Evolutionary conservation across 225 moss, liverwort and hornwort species (phyloP), one percentile per base, ranked within the genome.

Genomic region (Asterella californica): DNA sequence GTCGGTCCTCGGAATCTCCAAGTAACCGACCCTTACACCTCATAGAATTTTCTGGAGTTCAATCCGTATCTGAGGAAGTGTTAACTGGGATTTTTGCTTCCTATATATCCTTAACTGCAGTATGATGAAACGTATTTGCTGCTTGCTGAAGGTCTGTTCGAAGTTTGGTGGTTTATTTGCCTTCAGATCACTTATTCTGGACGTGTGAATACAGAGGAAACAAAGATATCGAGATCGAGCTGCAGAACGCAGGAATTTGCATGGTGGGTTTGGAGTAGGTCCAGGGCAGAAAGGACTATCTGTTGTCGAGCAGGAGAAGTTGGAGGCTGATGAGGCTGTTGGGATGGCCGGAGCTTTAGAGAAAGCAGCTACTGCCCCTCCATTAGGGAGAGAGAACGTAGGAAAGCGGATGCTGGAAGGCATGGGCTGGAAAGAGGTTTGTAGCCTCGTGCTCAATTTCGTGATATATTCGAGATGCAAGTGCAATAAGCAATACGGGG

Each of bases 381-480:
- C 89, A 47, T 79, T 99, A 74, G 97, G 97, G 69, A 88, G 85
- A 60, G 90, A 99, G 55, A 99, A 99, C 72, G 87, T 94, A 30
- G 97, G 97, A 50, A 95, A 93, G 78, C 91, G 90, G 76, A 97
- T 97, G 94, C 85, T 97, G 72, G 90, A 92, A 86, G 92, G 93
- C 87, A 97, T 97, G 97, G 97, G 97, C 29, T 97, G 97, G 97
- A 93, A 93, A 84, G 97, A 97, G 94, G 96, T 96, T 36, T 83
- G 90, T 73, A 22, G 2, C 17, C 18, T 33, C 27, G 18, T 30
- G 7, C 25, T 49, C 73, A 33, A 11, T 1, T 29, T 61, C 61
- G 27, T 27, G n/a, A n/a, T 10, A 2, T 61, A 5, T 61, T 61
- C n/a, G n/a, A 61, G 9, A 9, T 27, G 21, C 21, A 24, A 57